Conservation (phyloP, 78 protist species). For the Mantamonas sphyraenae region DNA sequence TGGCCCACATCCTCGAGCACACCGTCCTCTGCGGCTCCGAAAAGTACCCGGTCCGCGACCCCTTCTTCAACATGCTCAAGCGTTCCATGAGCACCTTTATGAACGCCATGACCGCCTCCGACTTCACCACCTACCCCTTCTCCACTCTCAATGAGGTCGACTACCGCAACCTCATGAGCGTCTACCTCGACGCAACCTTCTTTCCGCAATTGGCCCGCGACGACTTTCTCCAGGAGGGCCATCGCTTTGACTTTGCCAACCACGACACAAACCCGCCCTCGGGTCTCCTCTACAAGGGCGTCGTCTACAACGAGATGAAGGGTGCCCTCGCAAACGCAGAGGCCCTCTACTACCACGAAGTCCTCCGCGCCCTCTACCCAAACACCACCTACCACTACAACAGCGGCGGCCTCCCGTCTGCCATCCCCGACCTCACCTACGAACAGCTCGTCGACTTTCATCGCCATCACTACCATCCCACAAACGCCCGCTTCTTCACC, state of each 20-base stretch:
- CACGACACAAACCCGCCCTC: constrained; percentile 1
- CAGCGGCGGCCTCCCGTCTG: constrained; percentile 76
- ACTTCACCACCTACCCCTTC: constrained; percentile 80
- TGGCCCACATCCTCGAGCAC: constrained; percentile 92
- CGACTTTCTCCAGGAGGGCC: constrained; percentile 84
- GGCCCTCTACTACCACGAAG: not conserved
- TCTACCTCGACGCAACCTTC: constrained; percentile 75
- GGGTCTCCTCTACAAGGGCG: constrained; percentile 60
- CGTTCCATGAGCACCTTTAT: constrained; percentile 45
- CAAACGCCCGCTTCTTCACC: constrained; percentile 39
- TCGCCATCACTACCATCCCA: constrained; percentile 25
- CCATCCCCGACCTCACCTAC: constrained; percentile 51
- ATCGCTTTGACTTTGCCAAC: constrained; percentile 56
- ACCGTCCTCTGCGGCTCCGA: constrained; percentile 81
- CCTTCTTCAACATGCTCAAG: constrained; percentile 78
- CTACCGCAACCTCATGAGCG: constrained; percentile 56
- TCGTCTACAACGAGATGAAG: constrained; percentile 87
- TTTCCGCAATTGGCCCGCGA: constrained; percentile 44
- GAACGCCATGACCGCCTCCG: constrained; percentile 57
- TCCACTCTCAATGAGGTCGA: constrained; percentile 70
- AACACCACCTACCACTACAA: constrained; percentile 44
- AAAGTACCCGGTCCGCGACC: constrained; percentile 78
- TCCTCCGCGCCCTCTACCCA: constrained; percentile 26
- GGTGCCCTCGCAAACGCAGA: constrained; percentile 44
- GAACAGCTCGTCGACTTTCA: constrained; percentile 51